Evolutionary conservation across 371 early-diverging fungal genomes (phyloP).

Genomic region (Mucor plumbeus): DNA sequence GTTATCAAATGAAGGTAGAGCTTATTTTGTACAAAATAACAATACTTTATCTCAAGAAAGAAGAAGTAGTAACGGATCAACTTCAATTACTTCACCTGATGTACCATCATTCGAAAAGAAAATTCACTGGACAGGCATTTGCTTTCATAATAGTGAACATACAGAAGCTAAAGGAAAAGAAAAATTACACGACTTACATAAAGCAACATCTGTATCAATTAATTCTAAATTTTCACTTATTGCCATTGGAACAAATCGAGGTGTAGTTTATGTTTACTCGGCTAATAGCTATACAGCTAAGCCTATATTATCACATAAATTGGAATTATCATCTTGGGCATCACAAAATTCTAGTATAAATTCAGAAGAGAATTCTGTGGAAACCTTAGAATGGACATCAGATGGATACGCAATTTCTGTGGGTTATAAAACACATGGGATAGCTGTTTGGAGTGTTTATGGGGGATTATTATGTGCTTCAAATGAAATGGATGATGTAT

Average conservation of each 20-base stretch:
- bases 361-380: conserved; percentile 12
- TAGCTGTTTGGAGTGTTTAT: conserved; percentile 83
- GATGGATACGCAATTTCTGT: conserved; percentile 81
- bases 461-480: conserved; percentile 73
- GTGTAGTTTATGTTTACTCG: conserved; percentile 47
- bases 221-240: conserved; percentile 54
- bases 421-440: conserved; percentile 64
- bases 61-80: conserved; percentile 14
- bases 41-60: conserved; percentile 8
- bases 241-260: conserved; percentile 52
- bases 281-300: conserved; percentile 36
- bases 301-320: conserved; percentile 40
- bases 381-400: conserved; percentile 71
- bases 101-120: conserved; percentile 38
- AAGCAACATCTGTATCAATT: conserved; percentile 46
- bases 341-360: conserved; percentile 11
- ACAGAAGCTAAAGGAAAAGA: conserved; percentile 11
- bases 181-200: conserved; percentile 6
- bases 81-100: conserved; percentile 17
- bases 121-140: conserved; percentile 45
- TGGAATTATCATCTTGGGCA: conserved; percentile 30
- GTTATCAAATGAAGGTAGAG: conserved; percentile 46
- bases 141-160: conserved; percentile 38
- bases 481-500: conserved; percentile 42
- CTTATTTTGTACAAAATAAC: conserved; percentile 44